Conservation (phyloP, 2,329 filamentous ascomycete species). For the Tolypocladium ophioglossoides region DNA sequence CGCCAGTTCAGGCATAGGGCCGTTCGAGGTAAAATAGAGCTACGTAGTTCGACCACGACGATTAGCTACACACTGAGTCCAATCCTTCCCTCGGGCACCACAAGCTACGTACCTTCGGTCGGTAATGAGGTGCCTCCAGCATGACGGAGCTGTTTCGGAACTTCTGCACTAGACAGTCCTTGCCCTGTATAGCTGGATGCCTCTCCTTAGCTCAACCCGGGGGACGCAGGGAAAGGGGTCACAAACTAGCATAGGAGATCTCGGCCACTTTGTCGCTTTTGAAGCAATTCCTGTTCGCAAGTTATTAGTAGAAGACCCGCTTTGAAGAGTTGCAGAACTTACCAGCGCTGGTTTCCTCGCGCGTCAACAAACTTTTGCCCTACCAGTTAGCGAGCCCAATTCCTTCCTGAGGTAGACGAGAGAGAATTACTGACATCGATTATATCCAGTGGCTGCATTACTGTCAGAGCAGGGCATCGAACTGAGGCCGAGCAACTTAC, state of each 20-base stretch:
- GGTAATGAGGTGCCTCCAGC: constrained; percentile 70
- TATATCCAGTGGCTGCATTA: constrained; percentile 55
- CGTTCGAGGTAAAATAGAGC: constrained; percentile 43
- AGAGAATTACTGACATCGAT: constrained; percentile 44
- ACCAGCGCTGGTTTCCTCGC: constrained; percentile 62
- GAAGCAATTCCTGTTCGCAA: constrained; percentile 57
- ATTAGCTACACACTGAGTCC: background rate
- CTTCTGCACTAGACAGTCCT: constrained; percentile 83
- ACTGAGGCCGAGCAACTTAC: constrained; percentile 33
- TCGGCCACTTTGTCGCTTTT: constrained; percentile 78
- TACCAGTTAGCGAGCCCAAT: constrained; percentile 8
- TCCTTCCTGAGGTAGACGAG: background rate
- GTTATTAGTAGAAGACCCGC: background rate
- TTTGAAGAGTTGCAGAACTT: constrained; percentile 9
- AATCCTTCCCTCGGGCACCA: background rate
- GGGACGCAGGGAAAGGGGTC: background rate
- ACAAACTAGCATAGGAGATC: constrained; percentile 85
- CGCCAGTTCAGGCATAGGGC: constrained; percentile 38
- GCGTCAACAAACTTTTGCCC: constrained; percentile 54
- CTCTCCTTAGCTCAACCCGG: constrained; percentile 12
- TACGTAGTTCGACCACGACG: constrained; percentile 10
- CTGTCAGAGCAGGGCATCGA: constrained; percentile 22
- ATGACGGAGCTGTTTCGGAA: constrained; percentile 97
- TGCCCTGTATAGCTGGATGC: constrained; percentile 70
- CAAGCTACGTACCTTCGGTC: constrained; percentile 59